phyloP scores from a whole-genome alignment of 805 yeast genomes.

The Maudiozyma turicensis region DNA sequence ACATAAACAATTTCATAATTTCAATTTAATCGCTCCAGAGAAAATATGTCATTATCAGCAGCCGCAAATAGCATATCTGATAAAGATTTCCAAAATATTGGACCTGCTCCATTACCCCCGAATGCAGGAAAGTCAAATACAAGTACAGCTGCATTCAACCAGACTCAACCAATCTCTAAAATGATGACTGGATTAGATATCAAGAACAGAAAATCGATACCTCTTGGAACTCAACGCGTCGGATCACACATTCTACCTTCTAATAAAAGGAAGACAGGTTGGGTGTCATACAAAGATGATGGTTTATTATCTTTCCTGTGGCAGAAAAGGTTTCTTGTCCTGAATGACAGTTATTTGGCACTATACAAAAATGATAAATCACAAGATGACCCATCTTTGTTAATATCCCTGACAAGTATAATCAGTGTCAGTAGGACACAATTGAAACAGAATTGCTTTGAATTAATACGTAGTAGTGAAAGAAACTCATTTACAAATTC shows the following conservation, averaged over 20 bases:
- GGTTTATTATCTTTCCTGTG: slow-evolving; percentile 83
- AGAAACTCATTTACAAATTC: slow-evolving; percentile 14
- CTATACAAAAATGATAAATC: slow-evolving; percentile 59
- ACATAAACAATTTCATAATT: neutral
- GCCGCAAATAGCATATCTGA: slow-evolving; percentile 37
- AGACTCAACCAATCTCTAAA: slow-evolving; percentile 29
- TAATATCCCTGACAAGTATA: slow-evolving; percentile 50
- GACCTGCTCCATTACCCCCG: slow-evolving; percentile 50
- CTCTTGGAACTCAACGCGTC: neutral
- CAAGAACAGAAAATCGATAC: slow-evolving; percentile 26
- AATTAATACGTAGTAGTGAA: slow-evolving; percentile 47
- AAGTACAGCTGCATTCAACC: slow-evolving; percentile 23
- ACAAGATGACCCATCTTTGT: slow-evolving; percentile 37
- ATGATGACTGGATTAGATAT: slow-evolving; percentile 26
- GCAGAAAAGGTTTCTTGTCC: slow-evolving; percentile 78
- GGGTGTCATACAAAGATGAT: slow-evolving; percentile 90
- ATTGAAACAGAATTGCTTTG: slow-evolving; percentile 71
- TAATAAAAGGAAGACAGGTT: slow-evolving; percentile 39
- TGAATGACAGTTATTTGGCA: slow-evolving; percentile 64
- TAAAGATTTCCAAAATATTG: slow-evolving; percentile 42
- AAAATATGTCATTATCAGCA: slow-evolving; percentile 35
- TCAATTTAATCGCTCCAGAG: too few species aligned
- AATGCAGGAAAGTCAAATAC: slow-evolving; percentile 9
- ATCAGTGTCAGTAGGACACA: slow-evolving; percentile 58
- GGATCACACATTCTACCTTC: neutral